A percentile compares a stretch with the other conserved stretches of the same genome.
Evolutionary conservation across 495 filamentous ascomycete species (phyloP).

Genomic region (Massariosphaeria phaeospora): DNA sequence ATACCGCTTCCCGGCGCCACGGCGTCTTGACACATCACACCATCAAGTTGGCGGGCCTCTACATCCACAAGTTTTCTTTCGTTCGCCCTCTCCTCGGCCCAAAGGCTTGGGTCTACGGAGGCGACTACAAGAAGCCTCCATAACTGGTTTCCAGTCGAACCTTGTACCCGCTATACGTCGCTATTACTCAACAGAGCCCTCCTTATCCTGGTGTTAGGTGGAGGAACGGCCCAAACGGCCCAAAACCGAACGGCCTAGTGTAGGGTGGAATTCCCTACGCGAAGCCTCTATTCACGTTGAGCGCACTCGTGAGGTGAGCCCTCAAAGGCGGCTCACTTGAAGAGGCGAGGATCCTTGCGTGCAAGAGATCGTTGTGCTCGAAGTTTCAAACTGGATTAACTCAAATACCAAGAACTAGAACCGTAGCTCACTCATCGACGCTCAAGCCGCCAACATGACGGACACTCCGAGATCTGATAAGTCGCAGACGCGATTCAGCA

Average conservation of each 20-base stretch:
- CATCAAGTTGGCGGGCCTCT: conserved; percentile 98
- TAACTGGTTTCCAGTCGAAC: conserved; percentile 61
- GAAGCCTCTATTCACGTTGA: conserved; percentile 41
- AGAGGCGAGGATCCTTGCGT: conserved; percentile 19
- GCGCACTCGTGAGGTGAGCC: conserved; percentile 37
- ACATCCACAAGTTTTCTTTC: conserved; percentile 68
- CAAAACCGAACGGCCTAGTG: conserved; percentile 40
- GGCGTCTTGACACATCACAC: conserved; percentile 39
- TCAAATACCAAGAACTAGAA: neutral
- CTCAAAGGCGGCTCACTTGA: conserved; percentile 42
- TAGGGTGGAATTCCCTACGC: conserved; percentile 45
- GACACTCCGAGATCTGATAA: conserved; percentile 60
- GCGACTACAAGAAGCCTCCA: conserved; percentile 94
- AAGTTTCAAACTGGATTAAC: conserved; percentile 26
- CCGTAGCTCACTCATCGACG: conserved; percentile 10
- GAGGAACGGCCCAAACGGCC: neutral
- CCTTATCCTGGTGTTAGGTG: conserved; percentile 1
- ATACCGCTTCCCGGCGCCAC: conserved; percentile 17
- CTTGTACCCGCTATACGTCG: neutral
- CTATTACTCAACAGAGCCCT: conserved; percentile 1
- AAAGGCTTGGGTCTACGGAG: conserved; percentile 84
- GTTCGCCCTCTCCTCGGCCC: conserved; percentile 91
- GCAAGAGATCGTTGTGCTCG: conserved; percentile 29
- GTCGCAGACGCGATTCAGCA: conserved; percentile 59
- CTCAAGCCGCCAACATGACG: conserved; percentile 34